These are phyloP conservation scores for Sphenostylis stenocarpa DNA, from an alignment of 306 rosid genomes.

Conservation along the genomic window DNA sequence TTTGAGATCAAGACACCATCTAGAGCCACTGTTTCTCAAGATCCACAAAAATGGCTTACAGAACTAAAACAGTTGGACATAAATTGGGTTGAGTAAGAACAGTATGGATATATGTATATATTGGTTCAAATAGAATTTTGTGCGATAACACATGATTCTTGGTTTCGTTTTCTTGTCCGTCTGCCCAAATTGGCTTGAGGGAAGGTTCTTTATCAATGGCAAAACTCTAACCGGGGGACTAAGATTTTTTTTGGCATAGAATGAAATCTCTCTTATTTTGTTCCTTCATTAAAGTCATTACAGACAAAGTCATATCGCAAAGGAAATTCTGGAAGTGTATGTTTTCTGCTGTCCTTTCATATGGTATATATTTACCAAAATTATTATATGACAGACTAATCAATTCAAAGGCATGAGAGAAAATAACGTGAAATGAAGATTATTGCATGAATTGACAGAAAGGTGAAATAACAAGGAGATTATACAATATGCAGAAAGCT, in stretches of 20 bases:
- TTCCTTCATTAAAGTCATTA: not conserved
- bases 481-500: not conserved
- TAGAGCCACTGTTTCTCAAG: constrained; percentile 60
- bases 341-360: not conserved
- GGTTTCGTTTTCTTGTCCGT: not conserved
- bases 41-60: constrained; percentile 74
- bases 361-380: not conserved
- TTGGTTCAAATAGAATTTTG: not conserved
- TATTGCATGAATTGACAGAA: not conserved
- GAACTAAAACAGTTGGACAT: constrained; percentile 70
- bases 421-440: not conserved
- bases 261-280: not conserved
- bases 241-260: not conserved
- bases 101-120: not conserved
- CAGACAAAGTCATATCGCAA: not conserved
- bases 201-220: not conserved
- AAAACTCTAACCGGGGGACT: not conserved
- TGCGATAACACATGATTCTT: not conserved
- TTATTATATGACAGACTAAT: not conserved
- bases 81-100: constrained; percentile 68
- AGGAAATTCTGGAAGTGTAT: not conserved
- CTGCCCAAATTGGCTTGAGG: constrained; percentile 6
- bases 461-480: not conserved
- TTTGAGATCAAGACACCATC: constrained; percentile 44
- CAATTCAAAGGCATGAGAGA: not conserved